Base-by-base conservation (phyloP, 495 filamentous ascomycete genomes). In the Tuber melanosporum region DNA sequence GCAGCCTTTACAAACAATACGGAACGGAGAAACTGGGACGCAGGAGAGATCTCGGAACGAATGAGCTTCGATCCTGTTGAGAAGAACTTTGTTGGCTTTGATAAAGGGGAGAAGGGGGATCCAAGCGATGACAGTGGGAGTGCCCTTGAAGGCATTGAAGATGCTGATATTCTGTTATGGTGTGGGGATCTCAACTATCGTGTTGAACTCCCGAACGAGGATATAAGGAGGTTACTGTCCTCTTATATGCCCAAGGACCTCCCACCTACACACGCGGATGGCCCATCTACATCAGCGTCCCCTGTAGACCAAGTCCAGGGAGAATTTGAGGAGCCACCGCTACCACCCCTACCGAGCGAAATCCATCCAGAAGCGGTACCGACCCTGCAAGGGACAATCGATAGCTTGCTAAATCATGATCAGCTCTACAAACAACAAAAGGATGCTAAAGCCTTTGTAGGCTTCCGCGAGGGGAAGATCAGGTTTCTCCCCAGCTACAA, bases 171-270 rank as follows among this genome's bases (percentile, higher is more conserved):
- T 85, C 88, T 91, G 1, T 97, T 98, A 80, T 98, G 94, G 93
- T 94, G 97, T 83, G 96, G 96, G 36, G 96, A 99, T 84, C 87
- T 99, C 14, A 99, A 99, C 84, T 99, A 97, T 81, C 88, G 96
- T 47, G 87, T 99, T 1, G 94, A 97, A 71, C 89, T 98, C 8
- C 92, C 95, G 0, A 94, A 93, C 0, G 93, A 93, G 71, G 96
- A 98, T 84, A 95, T 99, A 46, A 89, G 96, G 39, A 89, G 91
- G 72, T 88, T 98, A 10, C 88, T 99, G 43, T 57, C 76, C 62
- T 71, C 82, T 15, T 80, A 82, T 69, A 82, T 83, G 82, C 82
- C 82, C 14, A 78, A 76, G 26, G 82, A 83, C 57, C 77, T 82
- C 44, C 83, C 74, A 66, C 79, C 76, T 42, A 80, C 76, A 15